These are phyloP conservation scores for Colletotrichum theobromicola DNA, from an alignment of 2,329 filamentous ascomycete genomes.

Conservation along the genomic window DNA sequence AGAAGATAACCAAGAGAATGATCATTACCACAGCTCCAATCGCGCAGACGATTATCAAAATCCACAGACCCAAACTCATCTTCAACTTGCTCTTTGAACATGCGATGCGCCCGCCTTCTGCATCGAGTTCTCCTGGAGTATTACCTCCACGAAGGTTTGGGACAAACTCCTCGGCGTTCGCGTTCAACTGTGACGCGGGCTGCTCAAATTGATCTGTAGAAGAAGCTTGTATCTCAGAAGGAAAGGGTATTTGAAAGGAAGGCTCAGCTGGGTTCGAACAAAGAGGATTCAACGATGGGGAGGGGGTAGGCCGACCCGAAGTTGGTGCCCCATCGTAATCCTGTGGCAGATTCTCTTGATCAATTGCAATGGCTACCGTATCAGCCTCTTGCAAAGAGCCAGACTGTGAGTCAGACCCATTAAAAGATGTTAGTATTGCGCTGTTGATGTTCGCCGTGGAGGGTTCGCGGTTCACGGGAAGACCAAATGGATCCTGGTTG, in stretches of 20 bases:
- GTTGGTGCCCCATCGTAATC: not conserved
- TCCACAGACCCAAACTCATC: not conserved
- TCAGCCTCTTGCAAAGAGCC: not conserved
- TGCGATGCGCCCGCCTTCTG: not conserved
- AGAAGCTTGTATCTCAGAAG: not conserved
- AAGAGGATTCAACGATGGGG: not conserved
- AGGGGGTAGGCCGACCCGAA: not conserved
- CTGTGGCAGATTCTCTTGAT: not conserved
- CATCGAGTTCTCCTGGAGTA: not conserved
- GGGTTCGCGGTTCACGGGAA: not conserved
- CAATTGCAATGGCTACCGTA: not conserved
- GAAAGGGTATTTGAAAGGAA: not conserved
- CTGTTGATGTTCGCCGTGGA: not conserved
- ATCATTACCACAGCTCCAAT: not conserved
- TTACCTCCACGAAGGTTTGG: not conserved
- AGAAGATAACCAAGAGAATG: not conserved
- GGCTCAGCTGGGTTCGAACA: not conserved
- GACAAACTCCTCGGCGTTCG: not conserved
- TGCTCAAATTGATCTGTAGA: not conserved
- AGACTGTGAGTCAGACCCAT: not conserved
- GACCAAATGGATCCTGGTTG: not conserved
- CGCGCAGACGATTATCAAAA: not conserved
- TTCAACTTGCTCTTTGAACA: not conserved
- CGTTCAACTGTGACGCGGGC: not conserved
- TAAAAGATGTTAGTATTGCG: not conserved